These are phyloP conservation scores for Lactifluus rugatus DNA, from an alignment of 768 basidiomycete species.

Conservation along the genomic window DNA sequence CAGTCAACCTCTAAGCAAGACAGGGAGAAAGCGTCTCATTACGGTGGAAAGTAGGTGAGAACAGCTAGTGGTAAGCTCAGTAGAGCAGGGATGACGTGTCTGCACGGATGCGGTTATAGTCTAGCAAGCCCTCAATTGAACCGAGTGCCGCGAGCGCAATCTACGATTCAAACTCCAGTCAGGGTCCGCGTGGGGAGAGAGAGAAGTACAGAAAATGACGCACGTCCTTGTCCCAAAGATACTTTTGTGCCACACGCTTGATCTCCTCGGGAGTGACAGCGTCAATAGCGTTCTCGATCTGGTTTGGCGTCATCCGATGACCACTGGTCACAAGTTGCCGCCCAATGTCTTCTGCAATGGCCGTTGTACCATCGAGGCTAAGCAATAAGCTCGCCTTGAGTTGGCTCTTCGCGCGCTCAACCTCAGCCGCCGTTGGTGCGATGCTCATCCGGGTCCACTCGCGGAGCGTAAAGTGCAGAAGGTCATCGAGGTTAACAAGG, in stretches of 20 bases:
- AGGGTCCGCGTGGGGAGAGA: background rate
- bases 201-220: conserved; percentile 24
- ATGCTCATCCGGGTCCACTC: conserved; percentile 97
- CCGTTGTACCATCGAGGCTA: conserved; percentile 89
- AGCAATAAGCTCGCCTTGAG: conserved; percentile 91
- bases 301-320: conserved; percentile 77
- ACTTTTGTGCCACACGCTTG: conserved; percentile 90
- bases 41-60: background rate
- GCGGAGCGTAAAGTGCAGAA: conserved; percentile 85
- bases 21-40: too few relatives aligned
- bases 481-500: conserved; percentile 84
- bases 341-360: conserved; percentile 97
- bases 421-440: conserved; percentile 52
- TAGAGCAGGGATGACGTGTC: conserved; percentile 77
- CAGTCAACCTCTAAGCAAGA: conserved; percentile 2
- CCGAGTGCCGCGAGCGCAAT: conserved; percentile 85
- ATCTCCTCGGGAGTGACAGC: conserved; percentile 83
- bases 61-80: conserved; percentile 28
- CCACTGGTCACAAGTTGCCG: conserved; percentile 93
- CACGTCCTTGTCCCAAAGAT: conserved; percentile 95
- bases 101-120: conserved; percentile 83
- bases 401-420: conserved; percentile 97
- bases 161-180: conserved; percentile 28
- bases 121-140: conserved; percentile 82
- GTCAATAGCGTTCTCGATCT: conserved; percentile 90